Evolutionary conservation across 805 yeast genomes (phyloP), one percentile per base, ranked within the genome.

Genomic region (Saturnispora gosingensis): DNA sequence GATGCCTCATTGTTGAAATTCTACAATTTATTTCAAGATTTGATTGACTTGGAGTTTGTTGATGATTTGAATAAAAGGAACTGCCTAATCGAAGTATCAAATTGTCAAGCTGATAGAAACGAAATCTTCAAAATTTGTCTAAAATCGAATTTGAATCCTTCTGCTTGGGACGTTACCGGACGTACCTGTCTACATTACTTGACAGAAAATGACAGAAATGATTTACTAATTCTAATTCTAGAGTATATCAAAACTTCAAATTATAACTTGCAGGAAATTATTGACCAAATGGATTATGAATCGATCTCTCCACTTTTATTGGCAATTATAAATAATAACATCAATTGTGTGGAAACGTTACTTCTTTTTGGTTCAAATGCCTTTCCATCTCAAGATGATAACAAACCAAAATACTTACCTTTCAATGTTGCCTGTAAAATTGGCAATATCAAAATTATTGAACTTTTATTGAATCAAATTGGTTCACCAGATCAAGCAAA

Each of bases 161-260:
- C 64, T 5, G 63, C 68, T 15, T 77, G 74, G 59, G 95, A 86
- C 65, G 72, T 77, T 46, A 79, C 81, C 57, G 95, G 95, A 3
- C 76, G 91, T 56, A 81, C 84, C 1, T 90, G 97, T 22, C 69
- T 93, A 16, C 98, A 91, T 66, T 88, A 89, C 63, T 95, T 96
- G 5, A 77, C 95, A 3, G 83, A 79, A 54, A 59, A 71, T 48
- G 83, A 82, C 0, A 71, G 78, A 54, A 60, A 67, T 34, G 77
- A 73, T 39, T 61, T 77, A 24, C 68, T 77, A 16, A 56, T 59
- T 24, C 54, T 58, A 4, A 59, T 76, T 3, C 58, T 77, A 34
- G 20, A 52, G 4, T 49, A 50, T 22, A 44, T 51, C 9, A 36
- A 52, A 34, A 36, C 44, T 18, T 34, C 49, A 15, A 11, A 46